Conservation (phyloP, 768 basidiomycete species). For the Psilocybe cubensis region DNA sequence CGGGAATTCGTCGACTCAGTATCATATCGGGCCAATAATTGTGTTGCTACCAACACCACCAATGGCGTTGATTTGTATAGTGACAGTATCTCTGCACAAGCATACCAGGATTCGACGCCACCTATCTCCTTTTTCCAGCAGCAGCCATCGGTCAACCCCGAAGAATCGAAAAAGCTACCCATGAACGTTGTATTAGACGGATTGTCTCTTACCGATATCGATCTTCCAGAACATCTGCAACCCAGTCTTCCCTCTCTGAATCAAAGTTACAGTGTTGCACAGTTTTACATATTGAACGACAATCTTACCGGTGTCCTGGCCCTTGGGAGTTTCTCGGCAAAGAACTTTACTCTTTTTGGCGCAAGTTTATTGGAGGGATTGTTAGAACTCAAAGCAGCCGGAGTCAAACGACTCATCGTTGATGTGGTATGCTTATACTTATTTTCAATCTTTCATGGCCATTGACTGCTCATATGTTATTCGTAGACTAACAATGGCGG, state of each 20-base stretch:
- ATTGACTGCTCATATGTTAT: not conserved
- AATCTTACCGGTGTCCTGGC: conserved; percentile 58
- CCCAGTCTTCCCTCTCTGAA: conserved; percentile 42
- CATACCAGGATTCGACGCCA: conserved; percentile 13
- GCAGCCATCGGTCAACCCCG: conserved; percentile 34
- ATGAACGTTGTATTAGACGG: conserved; percentile 55
- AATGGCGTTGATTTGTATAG: conserved; percentile 49
- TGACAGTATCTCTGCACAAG: conserved; percentile 3
- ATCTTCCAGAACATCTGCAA: conserved; percentile 40
- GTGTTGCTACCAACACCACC: conserved; percentile 47
- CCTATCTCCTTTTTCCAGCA: conserved; percentile 43
- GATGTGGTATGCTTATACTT: conserved; percentile 45
- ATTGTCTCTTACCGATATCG: conserved; percentile 45
- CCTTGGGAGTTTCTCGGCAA: conserved; percentile 59
- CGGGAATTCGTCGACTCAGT: conserved; percentile 50
- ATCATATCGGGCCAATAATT: conserved; percentile 57
- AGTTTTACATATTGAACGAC: conserved; percentile 59
- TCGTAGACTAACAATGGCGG: conserved; percentile 54
- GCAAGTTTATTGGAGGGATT: conserved; percentile 49
- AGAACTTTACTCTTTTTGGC: conserved; percentile 44
- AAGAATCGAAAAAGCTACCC: conserved; percentile 37
- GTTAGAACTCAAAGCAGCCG: conserved; percentile 45
- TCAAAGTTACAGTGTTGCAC: conserved; percentile 52
- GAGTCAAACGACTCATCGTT: conserved; percentile 57
- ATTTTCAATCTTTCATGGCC: not conserved